phyloP scores from a whole-genome alignment of 306 rosid species.

The Prunus padus region DNA sequence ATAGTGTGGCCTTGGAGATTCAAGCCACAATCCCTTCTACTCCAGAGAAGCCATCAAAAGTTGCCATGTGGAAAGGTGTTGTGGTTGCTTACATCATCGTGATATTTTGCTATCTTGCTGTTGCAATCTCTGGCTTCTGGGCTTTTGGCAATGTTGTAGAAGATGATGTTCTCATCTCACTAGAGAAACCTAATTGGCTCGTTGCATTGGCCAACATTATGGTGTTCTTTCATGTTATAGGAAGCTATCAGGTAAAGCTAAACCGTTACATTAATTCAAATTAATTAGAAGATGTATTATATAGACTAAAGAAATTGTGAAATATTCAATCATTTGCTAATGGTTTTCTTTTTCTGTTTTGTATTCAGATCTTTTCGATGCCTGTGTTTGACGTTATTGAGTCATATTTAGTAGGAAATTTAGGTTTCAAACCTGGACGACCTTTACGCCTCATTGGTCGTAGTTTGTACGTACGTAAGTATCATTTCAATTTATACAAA shows the following conservation, averaged over 20 bases:
- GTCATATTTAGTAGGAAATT: conserved; percentile 36
- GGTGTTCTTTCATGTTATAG: conserved; percentile 70
- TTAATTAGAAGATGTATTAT: too few relatives aligned
- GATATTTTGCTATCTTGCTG: conserved; percentile 42
- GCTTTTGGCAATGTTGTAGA: conserved; percentile 57
- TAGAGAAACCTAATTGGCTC: conserved; percentile 50
- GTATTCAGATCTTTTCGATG: conserved; percentile 52
- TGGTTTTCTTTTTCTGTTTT: background rate
- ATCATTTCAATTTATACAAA: background rate
- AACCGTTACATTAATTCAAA: background rate
- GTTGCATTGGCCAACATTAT: conserved; percentile 55
- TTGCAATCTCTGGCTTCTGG: conserved; percentile 60
- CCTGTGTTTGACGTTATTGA: conserved; percentile 63
- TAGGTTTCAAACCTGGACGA: conserved; percentile 29
- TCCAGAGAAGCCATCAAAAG: conserved; percentile 44
- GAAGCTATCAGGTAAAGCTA: conserved; percentile 61
- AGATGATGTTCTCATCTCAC: conserved; percentile 65
- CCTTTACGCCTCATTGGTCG: conserved; percentile 38
- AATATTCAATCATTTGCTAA: background rate
- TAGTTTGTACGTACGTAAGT: conserved; percentile 51
- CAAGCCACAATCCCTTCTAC: conserved; percentile 79
- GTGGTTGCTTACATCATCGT: conserved; percentile 48
- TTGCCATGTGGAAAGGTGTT: conserved; percentile 72
- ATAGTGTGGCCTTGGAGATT: conserved; percentile 60
- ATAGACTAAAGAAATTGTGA: too few relatives aligned